Evolutionary conservation across 257 asterid genomes (phyloP).

Genomic region (Pogostemon cablin): DNA sequence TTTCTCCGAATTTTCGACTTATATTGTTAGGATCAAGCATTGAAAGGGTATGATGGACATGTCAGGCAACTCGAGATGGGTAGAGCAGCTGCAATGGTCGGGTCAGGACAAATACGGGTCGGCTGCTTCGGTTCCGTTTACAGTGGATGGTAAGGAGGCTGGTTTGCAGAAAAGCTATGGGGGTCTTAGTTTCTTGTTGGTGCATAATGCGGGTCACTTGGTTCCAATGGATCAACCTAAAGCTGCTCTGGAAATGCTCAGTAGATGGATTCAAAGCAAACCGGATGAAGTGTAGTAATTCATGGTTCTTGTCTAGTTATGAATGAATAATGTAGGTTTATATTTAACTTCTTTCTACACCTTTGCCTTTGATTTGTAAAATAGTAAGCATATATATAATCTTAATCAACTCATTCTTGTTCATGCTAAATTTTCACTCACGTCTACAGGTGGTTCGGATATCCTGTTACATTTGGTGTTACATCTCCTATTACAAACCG

Average conservation of each 20-base stretch:
- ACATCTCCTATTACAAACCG: no score
- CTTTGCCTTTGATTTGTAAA: no score
- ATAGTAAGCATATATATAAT: no score
- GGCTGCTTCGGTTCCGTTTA: slow-evolving; percentile 48
- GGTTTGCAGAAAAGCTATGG: slow-evolving; percentile 62
- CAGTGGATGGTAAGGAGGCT: slow-evolving; percentile 48
- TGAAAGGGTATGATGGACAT: neutral
- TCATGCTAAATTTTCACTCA: no score
- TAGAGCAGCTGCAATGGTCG: slow-evolving; percentile 63
- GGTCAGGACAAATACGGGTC: slow-evolving; percentile 46
- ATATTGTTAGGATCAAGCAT: no score
- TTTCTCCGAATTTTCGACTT: no score
- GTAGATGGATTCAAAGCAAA: slow-evolving; percentile 55
- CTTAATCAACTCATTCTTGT: no score
- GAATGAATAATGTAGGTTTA: no score
- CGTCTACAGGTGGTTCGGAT: no score
- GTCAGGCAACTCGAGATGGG: slow-evolving; percentile 81
- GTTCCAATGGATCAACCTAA: slow-evolving; percentile 91
- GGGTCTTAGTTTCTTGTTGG: slow-evolving; percentile 64
- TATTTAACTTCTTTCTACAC: no score
- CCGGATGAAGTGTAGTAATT: neutral
- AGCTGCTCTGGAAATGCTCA: slow-evolving; percentile 65
- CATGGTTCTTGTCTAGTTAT: neutral
- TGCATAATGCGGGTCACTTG: slow-evolving; percentile 69
- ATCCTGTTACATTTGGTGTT: no score